phyloP scores from a whole-genome alignment of 495 filamentous ascomycete genomes.

The Xylaria telfairii region DNA sequence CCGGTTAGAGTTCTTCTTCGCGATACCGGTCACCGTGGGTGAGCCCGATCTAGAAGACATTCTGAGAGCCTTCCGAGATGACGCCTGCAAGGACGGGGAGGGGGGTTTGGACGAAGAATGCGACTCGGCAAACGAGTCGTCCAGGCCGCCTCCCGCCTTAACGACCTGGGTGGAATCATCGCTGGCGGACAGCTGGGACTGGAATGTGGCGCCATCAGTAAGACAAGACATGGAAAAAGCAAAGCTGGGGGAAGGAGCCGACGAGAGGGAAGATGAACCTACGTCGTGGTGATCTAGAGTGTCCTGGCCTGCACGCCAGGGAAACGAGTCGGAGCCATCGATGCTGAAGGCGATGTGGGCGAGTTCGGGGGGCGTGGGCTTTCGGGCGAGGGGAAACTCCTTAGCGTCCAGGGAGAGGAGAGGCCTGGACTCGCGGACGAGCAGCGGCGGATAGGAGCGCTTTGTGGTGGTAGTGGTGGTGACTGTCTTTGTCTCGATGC shows the following conservation, averaged over 20 bases:
- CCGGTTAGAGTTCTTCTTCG: slow-evolving; percentile 39
- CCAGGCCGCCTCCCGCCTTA: slow-evolving; percentile 43
- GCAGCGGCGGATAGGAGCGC: slow-evolving; percentile 81
- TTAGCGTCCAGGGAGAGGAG: slow-evolving; percentile 81
- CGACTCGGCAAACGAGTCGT: slow-evolving; percentile 36
- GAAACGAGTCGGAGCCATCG: slow-evolving; percentile 55
- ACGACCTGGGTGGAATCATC: slow-evolving; percentile 40
- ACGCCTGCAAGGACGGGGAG: slow-evolving; percentile 29
- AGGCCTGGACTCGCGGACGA: slow-evolving; percentile 76
- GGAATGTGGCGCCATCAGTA: slow-evolving; percentile 26
- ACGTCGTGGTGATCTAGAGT: slow-evolving; percentile 59
- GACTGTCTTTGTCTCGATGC: slow-evolving; percentile 70
- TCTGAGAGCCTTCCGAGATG: slow-evolving; percentile 29
- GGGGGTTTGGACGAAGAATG: slow-evolving; percentile 29
- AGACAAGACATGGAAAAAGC: slow-evolving; percentile 23
- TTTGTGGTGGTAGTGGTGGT: slow-evolving; percentile 97
- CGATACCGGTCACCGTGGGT: slow-evolving; percentile 40
- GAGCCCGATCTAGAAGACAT: slow-evolving; percentile 39
- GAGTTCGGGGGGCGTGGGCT: slow-evolving; percentile 78
- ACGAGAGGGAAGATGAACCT: slow-evolving; percentile 37
- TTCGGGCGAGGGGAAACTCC: slow-evolving; percentile 83
- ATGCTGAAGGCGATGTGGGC: slow-evolving; percentile 76
- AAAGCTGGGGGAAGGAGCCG: not conserved
- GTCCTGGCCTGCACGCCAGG: slow-evolving; percentile 71
- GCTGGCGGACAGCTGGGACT: slow-evolving; percentile 44